These are phyloP conservation scores for Nakataea oryzae DNA, from an alignment of 2,329 filamentous ascomycete genomes.

Conservation along the genomic window DNA sequence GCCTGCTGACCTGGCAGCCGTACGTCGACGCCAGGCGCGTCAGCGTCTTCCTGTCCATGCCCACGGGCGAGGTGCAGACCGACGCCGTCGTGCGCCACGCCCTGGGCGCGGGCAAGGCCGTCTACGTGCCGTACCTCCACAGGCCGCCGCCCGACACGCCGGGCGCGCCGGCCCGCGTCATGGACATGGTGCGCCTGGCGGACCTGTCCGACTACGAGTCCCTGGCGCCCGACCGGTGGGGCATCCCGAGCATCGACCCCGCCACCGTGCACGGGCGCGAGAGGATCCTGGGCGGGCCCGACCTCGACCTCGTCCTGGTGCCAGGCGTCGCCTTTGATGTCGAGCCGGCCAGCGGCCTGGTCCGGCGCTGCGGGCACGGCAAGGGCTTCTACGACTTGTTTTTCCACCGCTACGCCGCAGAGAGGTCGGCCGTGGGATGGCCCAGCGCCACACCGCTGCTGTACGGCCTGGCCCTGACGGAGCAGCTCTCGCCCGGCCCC, in stretches of 20 bases:
- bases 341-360: slow-evolving; percentile 35
- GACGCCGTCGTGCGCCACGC: slow-evolving; percentile 73
- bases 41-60: slow-evolving; percentile 91
- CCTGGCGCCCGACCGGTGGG: slow-evolving; percentile 75
- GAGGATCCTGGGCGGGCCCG: slow-evolving; percentile 62
- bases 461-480: slow-evolving; percentile 72
- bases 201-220: slow-evolving; percentile 68
- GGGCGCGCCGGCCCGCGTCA: slow-evolving; percentile 54
- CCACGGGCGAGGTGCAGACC: slow-evolving; percentile 75
- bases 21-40: slow-evolving; percentile 68
- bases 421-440: slow-evolving; percentile 19
- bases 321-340: slow-evolving; percentile 87
- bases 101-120: slow-evolving; percentile 64
- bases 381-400: slow-evolving; percentile 98
- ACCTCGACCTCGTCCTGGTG: slow-evolving; percentile 78
- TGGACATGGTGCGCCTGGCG: slow-evolving; percentile 87
- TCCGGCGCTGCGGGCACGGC: slow-evolving; percentile 80
- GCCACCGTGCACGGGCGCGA: slow-evolving; percentile 54
- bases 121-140: slow-evolving; percentile 88
- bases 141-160: slow-evolving; percentile 35
- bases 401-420: slow-evolving; percentile 59
- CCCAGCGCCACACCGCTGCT: slow-evolving; percentile 30
- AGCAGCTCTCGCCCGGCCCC: slow-evolving; percentile 57
- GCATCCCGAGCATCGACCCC: slow-evolving; percentile 74
- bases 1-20: slow-evolving; percentile 56